phyloP scores from a whole-genome alignment of 768 basidiomycete species.

The Suillus plorans region DNA sequence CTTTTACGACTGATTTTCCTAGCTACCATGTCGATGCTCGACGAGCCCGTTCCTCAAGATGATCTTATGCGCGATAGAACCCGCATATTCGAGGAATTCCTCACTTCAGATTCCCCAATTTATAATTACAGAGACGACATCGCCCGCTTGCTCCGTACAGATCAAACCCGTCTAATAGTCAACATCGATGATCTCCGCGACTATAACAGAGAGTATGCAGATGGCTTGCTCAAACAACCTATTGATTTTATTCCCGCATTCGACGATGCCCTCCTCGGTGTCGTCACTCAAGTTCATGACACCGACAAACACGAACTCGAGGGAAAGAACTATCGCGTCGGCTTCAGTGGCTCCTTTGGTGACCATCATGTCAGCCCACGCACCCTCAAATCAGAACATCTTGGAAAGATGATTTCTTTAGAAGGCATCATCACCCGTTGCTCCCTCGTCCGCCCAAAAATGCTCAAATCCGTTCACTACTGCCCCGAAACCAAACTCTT shows the following conservation, averaged over 20 bases:
- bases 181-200: slow-evolving; percentile 96
- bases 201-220: slow-evolving; percentile 83
- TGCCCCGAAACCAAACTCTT: slow-evolving; percentile 85
- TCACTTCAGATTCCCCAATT: slow-evolving; percentile 61
- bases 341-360: slow-evolving; percentile 94
- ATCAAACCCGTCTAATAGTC: slow-evolving; percentile 86
- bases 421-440: slow-evolving; percentile 99
- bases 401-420: slow-evolving; percentile 94
- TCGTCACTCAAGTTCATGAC: slow-evolving; percentile 75
- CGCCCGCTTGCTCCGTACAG: slow-evolving; percentile 74
- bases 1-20: background rate
- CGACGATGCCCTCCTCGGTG: slow-evolving; percentile 75
- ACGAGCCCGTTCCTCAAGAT: slow-evolving; percentile 62
- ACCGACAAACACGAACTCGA: slow-evolving; percentile 78
- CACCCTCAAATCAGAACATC: slow-evolving; percentile 81
- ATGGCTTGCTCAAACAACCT: slow-evolving; percentile 88
- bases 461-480: slow-evolving; percentile 96
- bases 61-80: slow-evolving; percentile 77
- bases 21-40: slow-evolving; percentile 34
- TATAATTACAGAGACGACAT: slow-evolving; percentile 89
- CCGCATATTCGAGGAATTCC: slow-evolving; percentile 81
- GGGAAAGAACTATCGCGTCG: slow-evolving; percentile 81
- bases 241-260: slow-evolving; percentile 86
- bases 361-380: slow-evolving; percentile 97
- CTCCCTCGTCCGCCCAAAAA: slow-evolving; percentile 96